Conservation (phyloP, 1,139 yeast genomes). For the Taphrina populina region DNA sequence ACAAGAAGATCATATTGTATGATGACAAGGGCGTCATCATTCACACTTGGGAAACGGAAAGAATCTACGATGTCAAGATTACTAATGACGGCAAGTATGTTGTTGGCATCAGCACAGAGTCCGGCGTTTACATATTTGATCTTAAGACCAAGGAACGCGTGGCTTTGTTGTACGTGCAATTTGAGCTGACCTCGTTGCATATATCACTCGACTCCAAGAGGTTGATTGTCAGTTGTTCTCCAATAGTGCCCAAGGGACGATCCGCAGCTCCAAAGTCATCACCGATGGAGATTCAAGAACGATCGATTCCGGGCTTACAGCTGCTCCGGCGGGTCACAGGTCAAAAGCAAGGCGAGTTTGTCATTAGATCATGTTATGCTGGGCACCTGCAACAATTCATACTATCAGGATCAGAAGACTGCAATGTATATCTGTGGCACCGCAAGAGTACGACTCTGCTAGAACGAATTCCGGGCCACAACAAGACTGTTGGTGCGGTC, state of each 20-base stretch:
- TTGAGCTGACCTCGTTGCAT: conserved; percentile 53
- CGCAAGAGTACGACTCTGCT: conserved; percentile 68
- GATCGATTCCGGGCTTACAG: conserved; percentile 59
- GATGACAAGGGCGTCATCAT: conserved; percentile 51
- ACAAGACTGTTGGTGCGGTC: conserved; percentile 67
- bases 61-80: conserved; percentile 70
- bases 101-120: conserved; percentile 63
- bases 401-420: conserved; percentile 68
- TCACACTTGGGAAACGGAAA: conserved; percentile 49
- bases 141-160: conserved; percentile 45
- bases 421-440: conserved; percentile 70
- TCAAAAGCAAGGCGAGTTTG: conserved; percentile 65
- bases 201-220: conserved; percentile 49
- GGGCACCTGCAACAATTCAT: conserved; percentile 65
- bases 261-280: conserved; percentile 61
- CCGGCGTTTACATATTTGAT: conserved; percentile 54
- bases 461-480: conserved; percentile 64
- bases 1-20: conserved; percentile 65
- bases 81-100: conserved; percentile 63
- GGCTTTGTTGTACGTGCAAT: conserved; percentile 48
- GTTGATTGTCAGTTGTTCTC: conserved; percentile 22
- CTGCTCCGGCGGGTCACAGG: conserved; percentile 67
- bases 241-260: conserved; percentile 38
- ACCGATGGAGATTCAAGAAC: conserved; percentile 74
- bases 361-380: conserved; percentile 79